Evolutionary conservation across 139 green algal genomes (phyloP).

Genomic region (Trebouxia sp.): DNA sequence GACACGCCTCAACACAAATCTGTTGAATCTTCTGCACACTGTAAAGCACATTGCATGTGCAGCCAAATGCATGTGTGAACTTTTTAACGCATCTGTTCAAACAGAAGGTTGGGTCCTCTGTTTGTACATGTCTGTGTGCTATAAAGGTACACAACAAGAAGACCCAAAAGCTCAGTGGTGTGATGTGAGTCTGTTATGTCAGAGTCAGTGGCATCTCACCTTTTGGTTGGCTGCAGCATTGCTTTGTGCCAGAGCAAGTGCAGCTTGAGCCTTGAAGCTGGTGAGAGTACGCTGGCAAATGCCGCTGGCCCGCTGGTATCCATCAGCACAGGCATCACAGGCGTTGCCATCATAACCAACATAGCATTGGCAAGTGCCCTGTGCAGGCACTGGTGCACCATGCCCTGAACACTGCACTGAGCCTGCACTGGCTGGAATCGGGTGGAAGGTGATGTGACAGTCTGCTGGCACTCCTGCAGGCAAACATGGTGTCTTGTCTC

Average conservation of each 20-base stretch:
- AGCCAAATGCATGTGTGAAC: too few relatives aligned
- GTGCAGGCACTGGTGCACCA: constrained; percentile 31
- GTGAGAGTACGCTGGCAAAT: constrained; percentile 36
- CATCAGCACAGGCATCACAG: constrained; percentile 43
- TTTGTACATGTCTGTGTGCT: too few relatives aligned
- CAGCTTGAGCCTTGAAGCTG: constrained; percentile 26
- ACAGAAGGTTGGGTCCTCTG: too few relatives aligned
- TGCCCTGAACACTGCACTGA: constrained; percentile 8
- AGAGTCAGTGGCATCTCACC: neutral
- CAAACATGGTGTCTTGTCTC: too few relatives aligned
- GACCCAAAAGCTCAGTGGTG: too few relatives aligned
- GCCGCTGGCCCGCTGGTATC: constrained; percentile 28
- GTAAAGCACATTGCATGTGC: too few relatives aligned
- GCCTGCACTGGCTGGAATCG: constrained; percentile 11
- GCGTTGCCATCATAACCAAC: constrained; percentile 35
- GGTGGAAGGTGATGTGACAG: constrained; percentile 18
- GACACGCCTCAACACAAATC: too few relatives aligned
- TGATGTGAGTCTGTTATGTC: too few relatives aligned
- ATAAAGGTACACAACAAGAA: too few relatives aligned
- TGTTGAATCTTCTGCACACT: too few relatives aligned
- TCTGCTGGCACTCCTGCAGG: constrained; percentile 27
- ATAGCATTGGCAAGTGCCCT: constrained; percentile 51
- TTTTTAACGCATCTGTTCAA: too few relatives aligned
- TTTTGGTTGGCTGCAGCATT: neutral
- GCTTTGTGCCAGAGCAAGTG: neutral